Conservation (phyloP, 148 eudicot genomes). For the Chenopodium formosanum region DNA sequence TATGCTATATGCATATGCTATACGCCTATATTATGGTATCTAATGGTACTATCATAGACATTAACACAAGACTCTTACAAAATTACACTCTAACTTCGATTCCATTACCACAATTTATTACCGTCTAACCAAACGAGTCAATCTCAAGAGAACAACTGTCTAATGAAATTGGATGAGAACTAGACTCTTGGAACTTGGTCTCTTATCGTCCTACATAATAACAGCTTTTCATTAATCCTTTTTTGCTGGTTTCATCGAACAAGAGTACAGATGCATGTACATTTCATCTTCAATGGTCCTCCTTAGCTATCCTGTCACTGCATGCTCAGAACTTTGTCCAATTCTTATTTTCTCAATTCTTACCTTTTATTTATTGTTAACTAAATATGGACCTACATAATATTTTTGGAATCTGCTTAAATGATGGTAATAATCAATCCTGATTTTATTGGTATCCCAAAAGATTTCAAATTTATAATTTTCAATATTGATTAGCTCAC, state of each 20-base stretch:
- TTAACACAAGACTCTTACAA: too few relatives aligned
- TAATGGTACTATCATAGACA: too few relatives aligned
- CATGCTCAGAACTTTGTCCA: not conserved
- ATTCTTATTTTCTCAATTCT: not conserved
- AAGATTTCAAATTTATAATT: not conserved
- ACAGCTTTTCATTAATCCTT: not conserved
- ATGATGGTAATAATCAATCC: not conserved
- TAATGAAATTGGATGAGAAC: not conserved
- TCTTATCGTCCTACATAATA: not conserved
- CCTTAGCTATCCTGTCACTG: not conserved
- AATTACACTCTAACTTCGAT: too few relatives aligned
- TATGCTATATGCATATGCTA: too few relatives aligned
- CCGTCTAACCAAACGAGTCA: not conserved
- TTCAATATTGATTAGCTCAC: not conserved
- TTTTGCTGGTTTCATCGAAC: not conserved
- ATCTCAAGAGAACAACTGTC: not conserved
- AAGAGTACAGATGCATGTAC: not conserved
- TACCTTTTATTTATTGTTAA: not conserved
- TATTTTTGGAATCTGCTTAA: conserved; percentile 4
- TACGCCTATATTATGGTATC: too few relatives aligned
- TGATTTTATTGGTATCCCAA: not conserved
- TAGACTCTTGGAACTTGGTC: not conserved
- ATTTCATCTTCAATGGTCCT: conserved; percentile 2
- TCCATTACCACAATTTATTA: not conserved
- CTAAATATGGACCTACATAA: not conserved